A percentile compares a stretch with the other conserved stretches of the same genome.
Evolutionary conservation across 495 filamentous ascomycete genomes (phyloP).

Genomic region (Xylaria nigripes): DNA sequence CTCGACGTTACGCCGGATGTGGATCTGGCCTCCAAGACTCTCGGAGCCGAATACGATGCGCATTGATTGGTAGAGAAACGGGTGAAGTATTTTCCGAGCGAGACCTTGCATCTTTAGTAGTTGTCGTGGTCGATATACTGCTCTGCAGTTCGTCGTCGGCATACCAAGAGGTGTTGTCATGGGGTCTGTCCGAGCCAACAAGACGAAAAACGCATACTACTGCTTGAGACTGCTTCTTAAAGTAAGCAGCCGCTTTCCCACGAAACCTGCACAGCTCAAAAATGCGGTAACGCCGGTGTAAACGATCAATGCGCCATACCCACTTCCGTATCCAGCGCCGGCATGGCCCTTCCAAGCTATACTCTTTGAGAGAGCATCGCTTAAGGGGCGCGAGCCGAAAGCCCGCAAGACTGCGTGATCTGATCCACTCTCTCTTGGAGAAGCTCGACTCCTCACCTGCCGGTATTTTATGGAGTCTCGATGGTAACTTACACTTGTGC

Average conservation of each 20-base stretch:
- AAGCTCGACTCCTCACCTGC: too few species aligned
- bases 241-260: constrained; percentile 31
- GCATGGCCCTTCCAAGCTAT: constrained; percentile 29
- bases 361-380: constrained; percentile 43
- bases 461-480: neutral
- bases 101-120: neutral
- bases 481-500: too few species aligned
- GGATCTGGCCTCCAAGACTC: too few species aligned
- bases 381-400: constrained; percentile 36
- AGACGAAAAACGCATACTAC: neutral
- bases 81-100: neutral
- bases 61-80: neutral
- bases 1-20: too few species aligned
- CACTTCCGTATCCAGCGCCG: constrained; percentile 38
- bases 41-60: neutral
- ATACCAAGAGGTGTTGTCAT: neutral
- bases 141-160: neutral
- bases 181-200: neutral
- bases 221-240: neutral
- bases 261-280: constrained; percentile 40
- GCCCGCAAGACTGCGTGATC: constrained; percentile 6
- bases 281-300: constrained; percentile 50
- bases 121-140: neutral
- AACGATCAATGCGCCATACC: constrained; percentile 46
- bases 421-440: too few species aligned